Evolutionary conservation across 148 eudicot genomes (phyloP), one percentile per base, ranked within the genome.

Genomic region (Silene conica): DNA sequence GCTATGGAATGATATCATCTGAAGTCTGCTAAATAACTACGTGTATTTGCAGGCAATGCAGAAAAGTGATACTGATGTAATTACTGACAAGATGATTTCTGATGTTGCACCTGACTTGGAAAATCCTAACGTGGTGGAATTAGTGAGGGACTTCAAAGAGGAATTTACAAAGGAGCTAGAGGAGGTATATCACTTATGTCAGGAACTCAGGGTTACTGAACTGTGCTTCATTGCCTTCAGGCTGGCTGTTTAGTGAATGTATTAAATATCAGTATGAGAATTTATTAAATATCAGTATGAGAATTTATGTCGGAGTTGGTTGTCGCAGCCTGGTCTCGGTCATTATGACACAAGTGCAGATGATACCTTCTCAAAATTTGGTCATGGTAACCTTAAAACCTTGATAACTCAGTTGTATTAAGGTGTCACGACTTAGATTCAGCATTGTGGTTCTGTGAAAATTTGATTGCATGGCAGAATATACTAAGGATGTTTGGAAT

Each of bases 121-220:
- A 71, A 82, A 85, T 69, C 79, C 85, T 23, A 83, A 86, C 67
- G 82, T 83, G 74, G 79, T 82, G 76, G 92, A 85, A 70, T 72
- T 88, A 60, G 82, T 85, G 45, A 73, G 71, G n/a, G 97, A 89
- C 69, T 83, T 88, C 75, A 85, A 94, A 87, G 89, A 86, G 84
- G 97, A 93, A 77, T 93, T 85, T 72, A 86, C 87, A 46, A 80
- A 79, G 78, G 89, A 91, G 80, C 86, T 91, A 67, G 95, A 89
- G 70, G 91, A 89, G 98, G 98, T 91, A 69, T 48, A 8, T 69
- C 46, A 48, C 46, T 8, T 54, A 23, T 71, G 45, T 10, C 7
- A 41, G 31, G 31, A 28, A 28, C 31, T 28, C 31, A 28, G 34
- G 54, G 21, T 43, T 25, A 18, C 64, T 52, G 8, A 74, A 38